These are phyloP conservation scores for Aspergillus incahuasiensis DNA, from an alignment of 495 filamentous ascomycete species.

Conservation along the genomic window DNA sequence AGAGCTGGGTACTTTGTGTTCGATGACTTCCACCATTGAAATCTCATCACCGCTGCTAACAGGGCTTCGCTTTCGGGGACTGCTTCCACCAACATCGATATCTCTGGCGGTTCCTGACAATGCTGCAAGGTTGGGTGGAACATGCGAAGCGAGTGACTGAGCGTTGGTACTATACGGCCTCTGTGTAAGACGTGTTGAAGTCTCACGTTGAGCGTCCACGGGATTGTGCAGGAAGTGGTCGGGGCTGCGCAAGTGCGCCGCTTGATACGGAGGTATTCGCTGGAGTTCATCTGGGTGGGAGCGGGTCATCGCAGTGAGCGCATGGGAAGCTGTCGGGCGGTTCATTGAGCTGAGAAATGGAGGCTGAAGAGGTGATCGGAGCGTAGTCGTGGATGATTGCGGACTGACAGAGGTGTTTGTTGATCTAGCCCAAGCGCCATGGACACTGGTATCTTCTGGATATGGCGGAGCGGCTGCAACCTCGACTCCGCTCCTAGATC, in stretches of 20 bases:
- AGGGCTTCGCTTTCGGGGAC: slow-evolving; percentile 9
- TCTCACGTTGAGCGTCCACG: slow-evolving; percentile 29
- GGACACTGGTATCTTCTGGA: slow-evolving; percentile 19
- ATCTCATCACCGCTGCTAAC: slow-evolving; percentile 31
- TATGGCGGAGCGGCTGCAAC: slow-evolving; percentile 21
- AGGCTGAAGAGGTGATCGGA: slow-evolving; percentile 28
- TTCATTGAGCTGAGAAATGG: slow-evolving; percentile 23
- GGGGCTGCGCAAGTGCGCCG: slow-evolving; percentile 27
- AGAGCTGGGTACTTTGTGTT: slow-evolving; percentile 24
- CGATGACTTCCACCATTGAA: slow-evolving; percentile 31
- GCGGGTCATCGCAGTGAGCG: slow-evolving; percentile 23
- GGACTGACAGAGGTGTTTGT: slow-evolving; percentile 22
- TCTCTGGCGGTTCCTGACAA: slow-evolving; percentile 16
- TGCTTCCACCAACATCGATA: slow-evolving; percentile 14
- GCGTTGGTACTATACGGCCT: slow-evolving; percentile 18
- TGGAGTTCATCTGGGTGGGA: slow-evolving; percentile 44
- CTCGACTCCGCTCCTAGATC: slow-evolving; percentile 15
- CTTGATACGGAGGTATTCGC: slow-evolving; percentile 42
- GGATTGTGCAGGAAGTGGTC: slow-evolving; percentile 29
- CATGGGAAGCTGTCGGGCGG: slow-evolving; percentile 28
- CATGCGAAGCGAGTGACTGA: slow-evolving; percentile 16
- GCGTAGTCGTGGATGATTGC: slow-evolving; percentile 34
- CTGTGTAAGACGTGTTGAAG: slow-evolving; percentile 7
- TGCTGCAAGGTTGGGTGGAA: slow-evolving; percentile 17
- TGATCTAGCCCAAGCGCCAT: slow-evolving; percentile 24